Evolutionary conservation across 805 yeast genomes (phyloP).

Genomic region (Starmerella ratchasimensis): DNA sequence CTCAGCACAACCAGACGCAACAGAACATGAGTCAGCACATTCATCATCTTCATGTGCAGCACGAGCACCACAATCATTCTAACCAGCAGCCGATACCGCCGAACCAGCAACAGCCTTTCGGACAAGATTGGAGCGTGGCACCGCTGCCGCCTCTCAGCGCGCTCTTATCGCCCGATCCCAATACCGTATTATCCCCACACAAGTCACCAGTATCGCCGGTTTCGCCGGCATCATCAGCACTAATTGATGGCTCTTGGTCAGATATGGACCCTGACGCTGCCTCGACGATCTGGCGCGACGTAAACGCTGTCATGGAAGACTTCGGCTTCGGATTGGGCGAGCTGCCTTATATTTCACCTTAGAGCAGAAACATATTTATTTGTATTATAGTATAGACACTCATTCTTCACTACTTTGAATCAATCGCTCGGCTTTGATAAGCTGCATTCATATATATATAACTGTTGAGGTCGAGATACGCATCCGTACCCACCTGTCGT

Average conservation of each 20-base stretch:
- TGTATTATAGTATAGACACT: no score
- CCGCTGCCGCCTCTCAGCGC: conserved; percentile 5
- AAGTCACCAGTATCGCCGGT: conserved; percentile 9
- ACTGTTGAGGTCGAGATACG: no score
- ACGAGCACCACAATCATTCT: not conserved
- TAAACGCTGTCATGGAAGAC: conserved; percentile 79
- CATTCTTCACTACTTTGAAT: no score
- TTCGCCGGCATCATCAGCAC: conserved; percentile 10
- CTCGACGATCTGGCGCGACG: conserved; percentile 52
- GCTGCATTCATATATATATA: not conserved
- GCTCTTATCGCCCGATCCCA: conserved; percentile 13
- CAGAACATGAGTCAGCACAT: not conserved
- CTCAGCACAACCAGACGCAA: no score
- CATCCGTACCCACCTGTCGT: no score
- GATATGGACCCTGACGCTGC: conserved; percentile 12
- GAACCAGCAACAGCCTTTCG: no score
- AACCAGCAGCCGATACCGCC: not conserved
- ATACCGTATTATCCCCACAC: not conserved
- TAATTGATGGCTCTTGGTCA: conserved; percentile 11
- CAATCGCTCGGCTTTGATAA: no score
- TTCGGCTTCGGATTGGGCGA: conserved; percentile 47
- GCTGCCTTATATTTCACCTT: conserved; percentile 17
- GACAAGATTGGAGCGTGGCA: not conserved
- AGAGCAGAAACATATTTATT: no score
- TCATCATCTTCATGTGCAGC: not conserved